Evolutionary conservation across 352 stramenopile species (phyloP).

Genomic region (Plasmopara viticola): DNA sequence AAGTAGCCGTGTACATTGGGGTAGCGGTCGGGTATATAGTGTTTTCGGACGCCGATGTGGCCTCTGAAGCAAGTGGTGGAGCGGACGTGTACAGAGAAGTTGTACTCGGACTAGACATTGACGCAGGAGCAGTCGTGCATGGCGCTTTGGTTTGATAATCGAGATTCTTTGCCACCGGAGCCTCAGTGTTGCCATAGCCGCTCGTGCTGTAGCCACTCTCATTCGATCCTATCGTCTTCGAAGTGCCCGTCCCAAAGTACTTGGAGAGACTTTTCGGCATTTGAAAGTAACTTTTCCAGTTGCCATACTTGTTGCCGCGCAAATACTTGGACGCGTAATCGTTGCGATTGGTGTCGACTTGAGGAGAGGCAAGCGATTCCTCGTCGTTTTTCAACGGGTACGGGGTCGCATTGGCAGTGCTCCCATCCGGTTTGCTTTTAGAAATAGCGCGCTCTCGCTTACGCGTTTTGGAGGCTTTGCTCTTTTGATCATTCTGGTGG

Average conservation of each 20-base stretch:
- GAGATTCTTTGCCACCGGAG: background rate
- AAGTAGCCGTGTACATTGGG: background rate
- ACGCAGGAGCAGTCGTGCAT: background rate
- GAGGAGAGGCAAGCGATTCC: background rate
- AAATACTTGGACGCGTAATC: conserved; percentile 17
- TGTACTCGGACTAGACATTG: background rate
- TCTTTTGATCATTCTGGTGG: background rate
- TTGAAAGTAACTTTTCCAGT: background rate
- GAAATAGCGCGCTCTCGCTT: background rate
- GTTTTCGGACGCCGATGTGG: background rate
- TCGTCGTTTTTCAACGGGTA: conserved; percentile 1
- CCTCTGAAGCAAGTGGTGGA: background rate
- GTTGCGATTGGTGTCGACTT: background rate
- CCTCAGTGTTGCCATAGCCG: conserved; percentile 6
- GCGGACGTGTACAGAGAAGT: background rate
- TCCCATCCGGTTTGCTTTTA: background rate
- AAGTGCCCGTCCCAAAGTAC: background rate
- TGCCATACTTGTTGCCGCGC: conserved; percentile 14
- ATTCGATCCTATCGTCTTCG: conserved; percentile 1
- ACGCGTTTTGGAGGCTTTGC: background rate
- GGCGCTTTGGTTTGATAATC: background rate
- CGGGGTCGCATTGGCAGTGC: background rate
- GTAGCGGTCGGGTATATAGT: background rate
- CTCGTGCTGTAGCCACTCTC: conserved; percentile 9
- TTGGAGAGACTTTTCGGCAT: background rate